Evolutionary conservation across 164 flowering plant species (phyloP), one percentile per base, ranked within the genome.

Genomic region (Euptelea pleiosperma): DNA sequence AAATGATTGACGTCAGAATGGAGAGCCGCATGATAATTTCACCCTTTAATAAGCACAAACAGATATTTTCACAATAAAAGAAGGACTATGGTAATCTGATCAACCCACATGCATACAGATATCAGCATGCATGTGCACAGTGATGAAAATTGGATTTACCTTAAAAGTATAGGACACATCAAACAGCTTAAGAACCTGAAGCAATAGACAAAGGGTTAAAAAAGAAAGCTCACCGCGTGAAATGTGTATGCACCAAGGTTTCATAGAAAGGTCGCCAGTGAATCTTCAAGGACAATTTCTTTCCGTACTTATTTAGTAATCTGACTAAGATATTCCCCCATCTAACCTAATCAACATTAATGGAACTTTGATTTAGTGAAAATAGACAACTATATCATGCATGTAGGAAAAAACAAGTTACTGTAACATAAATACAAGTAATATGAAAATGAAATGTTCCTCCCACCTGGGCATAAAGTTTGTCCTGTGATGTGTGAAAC

Each of bases 251-350:
- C 52, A 86, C 61, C 67, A 93, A 72, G 44, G 80, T 79, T 62
- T 93, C 91, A 75, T 93, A 88, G 55, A 93, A 73, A 47, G 95
- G 96, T 34, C 88, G 82, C 99, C 99, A 93, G 44, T 77, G 83
- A 63, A 93, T 74, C 67, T 68, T 77, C 73, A 93, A 64, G 41
- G 89, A 69, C 73, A 93, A 59, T 70, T 83, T 81, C 73, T 80
- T 90, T 34, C 85, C 73, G 61, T 83, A 79, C 77, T 88, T 86
- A 55, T 81, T 88, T 33, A 93, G 75, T 66, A 90, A 25, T 62
- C 71, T 82, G 60, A 79, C 89, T 61, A 93, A 60, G 16, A 85
- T 35, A 68, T 77, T 82, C 64, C 96, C 99, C 99, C 99, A 93
- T 80, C 96, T 90, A 67, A 85, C 95, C 99, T 93, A 73, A 73